Percentiles rank a stretch among this genome's conserved stretches.
Evolutionary conservation across 371 early-diverging fungal genomes (phyloP).

Genomic region (Choanephora cucurbitarum): DNA sequence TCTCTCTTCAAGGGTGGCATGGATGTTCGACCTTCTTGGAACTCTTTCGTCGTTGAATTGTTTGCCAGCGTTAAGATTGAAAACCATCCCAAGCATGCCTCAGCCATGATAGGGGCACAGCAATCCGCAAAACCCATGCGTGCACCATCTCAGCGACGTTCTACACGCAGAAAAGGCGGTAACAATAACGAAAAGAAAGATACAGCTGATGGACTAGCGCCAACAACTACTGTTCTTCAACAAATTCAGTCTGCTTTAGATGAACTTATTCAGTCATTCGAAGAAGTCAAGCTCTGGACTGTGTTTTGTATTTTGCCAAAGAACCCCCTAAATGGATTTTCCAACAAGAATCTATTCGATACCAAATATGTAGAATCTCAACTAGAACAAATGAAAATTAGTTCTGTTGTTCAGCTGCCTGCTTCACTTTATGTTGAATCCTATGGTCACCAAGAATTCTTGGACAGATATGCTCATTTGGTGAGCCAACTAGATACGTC

Average conservation of each 20-base stretch:
- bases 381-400: conserved; percentile 53
- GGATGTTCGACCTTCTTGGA: conserved; percentile 59
- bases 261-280: conserved; percentile 77
- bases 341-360: conserved; percentile 51
- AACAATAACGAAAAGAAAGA: conserved; percentile 20
- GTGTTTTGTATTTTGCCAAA: conserved; percentile 80
- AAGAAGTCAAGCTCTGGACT: conserved; percentile 86
- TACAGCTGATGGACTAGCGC: conserved; percentile 2
- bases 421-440: conserved; percentile 58
- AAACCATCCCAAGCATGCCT: conserved; percentile 58
- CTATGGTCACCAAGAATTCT: conserved; percentile 62
- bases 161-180: conserved; percentile 25
- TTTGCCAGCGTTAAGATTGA: conserved; percentile 56
- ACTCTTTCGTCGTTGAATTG: conserved; percentile 41
- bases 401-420: conserved; percentile 51
- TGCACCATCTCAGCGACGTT: conserved; percentile 40
- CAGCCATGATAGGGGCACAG: conserved; percentile 57
- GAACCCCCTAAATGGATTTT: conserved; percentile 35
- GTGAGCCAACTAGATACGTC: conserved; percentile 45
- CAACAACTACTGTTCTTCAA: conserved; percentile 34
- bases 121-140: conserved; percentile 60
- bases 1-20: conserved; percentile 70
- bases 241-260: conserved; percentile 77
- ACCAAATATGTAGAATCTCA: conserved; percentile 59
- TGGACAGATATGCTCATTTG: conserved; percentile 67